Evolutionary conservation across 2,329 filamentous ascomycete species (phyloP).

Genomic region (Sclerotinia glacialis): DNA sequence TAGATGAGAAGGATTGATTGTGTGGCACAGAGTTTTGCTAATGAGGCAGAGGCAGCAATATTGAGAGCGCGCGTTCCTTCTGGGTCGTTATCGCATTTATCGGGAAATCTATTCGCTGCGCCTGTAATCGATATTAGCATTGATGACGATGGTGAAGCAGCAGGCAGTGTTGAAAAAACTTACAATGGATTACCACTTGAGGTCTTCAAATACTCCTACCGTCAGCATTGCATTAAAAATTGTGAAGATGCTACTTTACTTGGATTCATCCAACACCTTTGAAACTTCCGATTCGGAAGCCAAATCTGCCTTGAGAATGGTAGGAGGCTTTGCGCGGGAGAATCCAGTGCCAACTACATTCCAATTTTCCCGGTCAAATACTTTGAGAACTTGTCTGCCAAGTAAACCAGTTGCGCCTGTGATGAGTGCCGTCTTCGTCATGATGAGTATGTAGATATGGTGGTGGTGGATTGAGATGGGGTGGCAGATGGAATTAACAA

Average conservation of each 20-base stretch:
- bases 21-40: slow-evolving; percentile 64
- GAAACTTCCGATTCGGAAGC: slow-evolving; percentile 45
- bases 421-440: slow-evolving; percentile 60
- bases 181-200: slow-evolving; percentile 78
- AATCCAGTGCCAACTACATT: slow-evolving; percentile 70
- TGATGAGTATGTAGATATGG: slow-evolving; percentile 21
- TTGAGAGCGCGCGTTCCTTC: slow-evolving; percentile 72
- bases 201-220: slow-evolving; percentile 51
- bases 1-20: slow-evolving; percentile 67
- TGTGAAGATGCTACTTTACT: slow-evolving; percentile 45
- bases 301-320: slow-evolving; percentile 51
- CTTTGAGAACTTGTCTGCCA: slow-evolving; percentile 71
- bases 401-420: slow-evolving; percentile 84
- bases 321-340: slow-evolving; percentile 68
- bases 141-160: neutral
- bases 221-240: slow-evolving; percentile 25
- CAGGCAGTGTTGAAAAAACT: slow-evolving; percentile 34
- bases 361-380: slow-evolving; percentile 67
- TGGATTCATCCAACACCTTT: slow-evolving; percentile 51
- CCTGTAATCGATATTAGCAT: slow-evolving; percentile 47
- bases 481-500: neutral
- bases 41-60: slow-evolving; percentile 63
- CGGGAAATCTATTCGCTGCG: slow-evolving; percentile 83
- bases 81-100: slow-evolving; percentile 79
- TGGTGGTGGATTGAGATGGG: slow-evolving; percentile 3